A percentile compares a stretch with the other conserved stretches of the same genome.
Conservation (phyloP, 768 basidiomycete species). For the Rossbeevera mucosa region DNA sequence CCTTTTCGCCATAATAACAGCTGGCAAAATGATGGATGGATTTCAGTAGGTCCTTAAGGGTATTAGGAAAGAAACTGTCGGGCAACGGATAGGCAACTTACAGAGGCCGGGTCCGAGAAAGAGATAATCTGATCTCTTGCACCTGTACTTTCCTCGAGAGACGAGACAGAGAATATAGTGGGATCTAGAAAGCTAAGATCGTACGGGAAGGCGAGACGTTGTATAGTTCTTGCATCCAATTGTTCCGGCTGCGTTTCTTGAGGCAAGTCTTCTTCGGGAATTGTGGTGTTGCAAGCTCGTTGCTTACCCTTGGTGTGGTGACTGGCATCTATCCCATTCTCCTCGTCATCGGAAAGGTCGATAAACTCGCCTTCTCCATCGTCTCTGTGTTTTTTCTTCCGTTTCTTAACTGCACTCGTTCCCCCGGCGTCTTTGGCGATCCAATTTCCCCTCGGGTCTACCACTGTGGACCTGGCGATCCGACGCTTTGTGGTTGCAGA, state of each 20-base stretch:
- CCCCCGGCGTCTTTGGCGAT: constrained; percentile 66
- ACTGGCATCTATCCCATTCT: constrained; percentile 9
- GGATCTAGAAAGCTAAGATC: constrained; percentile 55
- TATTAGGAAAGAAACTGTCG: constrained; percentile 8
- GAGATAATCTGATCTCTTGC: constrained; percentile 9
- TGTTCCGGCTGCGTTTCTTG: constrained; percentile 14
- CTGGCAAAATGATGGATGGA: constrained; percentile 49
- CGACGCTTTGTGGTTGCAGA: constrained; percentile 33
- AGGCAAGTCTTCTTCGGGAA: constrained; percentile 3
- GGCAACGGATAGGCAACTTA: constrained; percentile 27
- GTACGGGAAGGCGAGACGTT: constrained; percentile 42
- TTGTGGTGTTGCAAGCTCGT: constrained; percentile 15
- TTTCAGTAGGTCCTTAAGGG: constrained; percentile 46
- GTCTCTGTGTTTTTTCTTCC: constrained; percentile 24
- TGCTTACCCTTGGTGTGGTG: constrained; percentile 24
- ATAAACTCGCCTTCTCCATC: constrained; percentile 24
- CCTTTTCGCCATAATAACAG: constrained; percentile 57
- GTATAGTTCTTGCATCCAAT: constrained; percentile 30
- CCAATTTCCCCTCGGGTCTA: constrained; percentile 57
- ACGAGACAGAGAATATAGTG: constrained; percentile 11
- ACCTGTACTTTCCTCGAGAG: constrained; percentile 8
- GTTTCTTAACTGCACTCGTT: constrained; percentile 36
- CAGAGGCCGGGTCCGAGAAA: constrained; percentile 46
- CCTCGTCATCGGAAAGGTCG: constrained; percentile 22
- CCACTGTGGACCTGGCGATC: constrained; percentile 34